phyloP scores from a whole-genome alignment of 495 filamentous ascomycete genomes.

The Staphylotrichum tortipilum region DNA sequence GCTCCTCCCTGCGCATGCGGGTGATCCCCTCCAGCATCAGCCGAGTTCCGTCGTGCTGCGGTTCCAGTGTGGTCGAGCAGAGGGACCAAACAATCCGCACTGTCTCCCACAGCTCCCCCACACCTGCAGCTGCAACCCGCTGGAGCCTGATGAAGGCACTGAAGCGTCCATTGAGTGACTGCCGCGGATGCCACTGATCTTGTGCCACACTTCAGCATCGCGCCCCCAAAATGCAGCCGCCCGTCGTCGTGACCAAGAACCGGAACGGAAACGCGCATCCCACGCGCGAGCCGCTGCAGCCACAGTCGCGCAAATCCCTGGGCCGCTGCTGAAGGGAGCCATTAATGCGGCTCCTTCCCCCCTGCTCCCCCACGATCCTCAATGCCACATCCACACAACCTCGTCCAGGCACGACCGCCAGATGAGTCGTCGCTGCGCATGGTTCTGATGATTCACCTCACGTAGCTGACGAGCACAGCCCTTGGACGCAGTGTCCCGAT shows the following conservation, averaged over 20 bases:
- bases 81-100: no score
- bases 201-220: background rate
- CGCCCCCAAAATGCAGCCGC: background rate
- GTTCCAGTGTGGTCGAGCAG: no score
- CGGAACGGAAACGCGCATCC: background rate
- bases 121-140: background rate
- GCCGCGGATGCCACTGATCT: no score
- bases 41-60: no score
- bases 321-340: background rate
- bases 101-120: no score
- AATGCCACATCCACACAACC: constrained; percentile 3
- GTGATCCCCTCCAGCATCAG: no score
- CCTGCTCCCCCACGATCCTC: background rate
- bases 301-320: background rate
- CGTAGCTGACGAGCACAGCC: background rate
- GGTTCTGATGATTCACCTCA: background rate
- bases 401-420: background rate
- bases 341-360: background rate
- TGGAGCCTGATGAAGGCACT: no score
- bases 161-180: no score
- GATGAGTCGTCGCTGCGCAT: no score
- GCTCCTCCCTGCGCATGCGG: no score
- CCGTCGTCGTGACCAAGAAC: background rate
- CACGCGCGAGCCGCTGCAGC: background rate
- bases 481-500: background rate